These are phyloP conservation scores for Sanghuangporus sanghuang DNA, from an alignment of 1,284 basidiomycete genomes.

Conservation along the genomic window DNA sequence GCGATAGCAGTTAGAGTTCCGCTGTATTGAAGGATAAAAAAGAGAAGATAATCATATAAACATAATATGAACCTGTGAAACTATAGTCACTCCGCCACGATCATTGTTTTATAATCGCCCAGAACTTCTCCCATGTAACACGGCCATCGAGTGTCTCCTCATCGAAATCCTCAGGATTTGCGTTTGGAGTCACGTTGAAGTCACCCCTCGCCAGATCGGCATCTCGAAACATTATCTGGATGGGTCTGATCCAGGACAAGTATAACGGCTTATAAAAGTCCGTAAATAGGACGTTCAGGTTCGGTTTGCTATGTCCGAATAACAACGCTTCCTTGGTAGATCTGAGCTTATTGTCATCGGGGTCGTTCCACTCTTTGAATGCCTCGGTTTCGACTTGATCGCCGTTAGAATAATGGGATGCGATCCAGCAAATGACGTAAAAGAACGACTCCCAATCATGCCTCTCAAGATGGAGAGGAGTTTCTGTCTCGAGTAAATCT, in stretches of 20 bases:
- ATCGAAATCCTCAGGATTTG: neutral
- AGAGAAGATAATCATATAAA: too few species aligned
- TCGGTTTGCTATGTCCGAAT: neutral
- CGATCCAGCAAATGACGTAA: slow-evolving; percentile 2
- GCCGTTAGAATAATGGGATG: neutral
- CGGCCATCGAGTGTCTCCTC: neutral
- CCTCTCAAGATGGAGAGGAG: neutral
- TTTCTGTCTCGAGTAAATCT: neutral
- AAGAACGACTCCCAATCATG: slow-evolving; percentile 3
- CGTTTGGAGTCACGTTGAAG: neutral
- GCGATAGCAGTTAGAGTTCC: too few species aligned
- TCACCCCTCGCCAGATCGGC: neutral
- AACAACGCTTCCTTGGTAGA: neutral
- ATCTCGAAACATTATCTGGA: neutral
- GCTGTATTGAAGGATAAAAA: too few species aligned
- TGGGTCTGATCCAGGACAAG: neutral
- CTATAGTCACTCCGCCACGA: neutral
- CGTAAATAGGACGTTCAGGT: neutral
- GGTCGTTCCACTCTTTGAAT: neutral
- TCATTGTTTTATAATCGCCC: neutral
- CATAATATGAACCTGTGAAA: neutral
- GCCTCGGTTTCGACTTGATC: neutral
- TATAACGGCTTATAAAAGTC: neutral
- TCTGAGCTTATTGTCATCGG: neutral
- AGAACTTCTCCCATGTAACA: neutral